A percentile compares a stretch with the other conserved stretches of the same genome.
Conservation (phyloP, 2,329 filamentous ascomycete genomes). For the Alternaria atra region DNA sequence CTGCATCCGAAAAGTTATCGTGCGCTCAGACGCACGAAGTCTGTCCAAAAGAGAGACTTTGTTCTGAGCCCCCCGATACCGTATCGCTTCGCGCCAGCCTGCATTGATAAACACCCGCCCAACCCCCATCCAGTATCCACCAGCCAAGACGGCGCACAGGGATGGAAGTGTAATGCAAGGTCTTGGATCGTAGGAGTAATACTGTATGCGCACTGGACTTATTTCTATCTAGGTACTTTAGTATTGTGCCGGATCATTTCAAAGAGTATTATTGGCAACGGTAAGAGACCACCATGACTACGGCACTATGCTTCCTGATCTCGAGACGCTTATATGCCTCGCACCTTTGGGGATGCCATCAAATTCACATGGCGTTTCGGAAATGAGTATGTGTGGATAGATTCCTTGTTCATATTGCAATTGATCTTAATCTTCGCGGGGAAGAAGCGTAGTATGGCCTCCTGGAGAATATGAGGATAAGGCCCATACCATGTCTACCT, state of each 20-base stretch:
- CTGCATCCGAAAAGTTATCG: constrained; percentile 16
- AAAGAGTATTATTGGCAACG: not conserved
- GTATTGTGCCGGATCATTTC: not conserved
- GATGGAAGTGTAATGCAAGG: not conserved
- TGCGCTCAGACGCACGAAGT: not conserved
- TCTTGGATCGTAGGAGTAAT: not conserved
- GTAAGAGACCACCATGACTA: not conserved
- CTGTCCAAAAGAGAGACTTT: constrained; percentile 2
- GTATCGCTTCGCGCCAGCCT: constrained; percentile 15
- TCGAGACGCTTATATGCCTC: too few relatives aligned
- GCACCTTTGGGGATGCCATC: too few relatives aligned
- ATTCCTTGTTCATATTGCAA: too few relatives aligned
- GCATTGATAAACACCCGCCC: constrained; percentile 25
- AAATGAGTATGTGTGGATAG: too few relatives aligned
- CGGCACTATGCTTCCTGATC: too few relatives aligned
- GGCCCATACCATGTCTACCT: too few relatives aligned
- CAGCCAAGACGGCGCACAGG: constrained; percentile 19
- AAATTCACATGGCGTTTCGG: too few relatives aligned
- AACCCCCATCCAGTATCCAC: constrained; percentile 19
- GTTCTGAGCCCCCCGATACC: constrained; percentile 16
- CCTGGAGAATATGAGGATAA: too few relatives aligned
- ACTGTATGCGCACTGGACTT: not conserved
- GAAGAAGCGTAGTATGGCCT: too few relatives aligned
- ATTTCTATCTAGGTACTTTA: not conserved
- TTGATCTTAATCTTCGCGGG: too few relatives aligned